A percentile compares a stretch with the other conserved stretches of the same genome.
Evolutionary conservation across 352 stramenopile genomes (phyloP).

Genomic region (Elongisporangium undulatum): DNA sequence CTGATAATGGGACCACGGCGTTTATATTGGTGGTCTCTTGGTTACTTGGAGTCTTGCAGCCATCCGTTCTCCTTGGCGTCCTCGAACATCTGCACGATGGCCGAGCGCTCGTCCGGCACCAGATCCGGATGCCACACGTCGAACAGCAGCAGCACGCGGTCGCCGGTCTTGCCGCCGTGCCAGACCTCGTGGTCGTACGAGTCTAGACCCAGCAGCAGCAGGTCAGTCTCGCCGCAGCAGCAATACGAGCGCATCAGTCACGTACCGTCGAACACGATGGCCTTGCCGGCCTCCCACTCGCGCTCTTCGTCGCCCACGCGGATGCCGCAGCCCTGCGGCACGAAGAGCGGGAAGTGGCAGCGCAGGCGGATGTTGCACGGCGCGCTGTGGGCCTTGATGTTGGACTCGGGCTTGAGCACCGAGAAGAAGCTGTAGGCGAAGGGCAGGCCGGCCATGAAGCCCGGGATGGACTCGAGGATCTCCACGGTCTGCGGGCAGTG

Average conservation of each 20-base stretch:
- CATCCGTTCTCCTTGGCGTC: constrained; percentile 71
- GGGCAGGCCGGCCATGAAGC: constrained; percentile 86
- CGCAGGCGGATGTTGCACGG: constrained; percentile 95
- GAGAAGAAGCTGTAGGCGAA: constrained; percentile 97
- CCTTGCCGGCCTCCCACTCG: constrained; percentile 75
- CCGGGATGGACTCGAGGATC: constrained; percentile 72
- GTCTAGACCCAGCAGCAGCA: constrained; percentile 22
- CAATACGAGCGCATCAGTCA: not conserved
- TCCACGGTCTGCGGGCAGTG: constrained; percentile 63
- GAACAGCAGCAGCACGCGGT: constrained; percentile 85
- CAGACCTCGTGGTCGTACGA: constrained; percentile 83
- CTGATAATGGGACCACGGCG: not conserved
- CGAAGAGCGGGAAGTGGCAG: constrained; percentile 93
- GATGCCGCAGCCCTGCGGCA: constrained; percentile 88
- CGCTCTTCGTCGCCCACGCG: constrained; percentile 85
- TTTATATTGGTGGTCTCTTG: not conserved
- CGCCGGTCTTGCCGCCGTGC: constrained; percentile 53
- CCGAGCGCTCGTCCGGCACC: constrained; percentile 44
- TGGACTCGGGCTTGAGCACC: constrained; percentile 87
- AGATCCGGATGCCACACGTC: constrained; percentile 79
- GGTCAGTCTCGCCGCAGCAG: not conserved
- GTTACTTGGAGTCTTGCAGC: constrained; percentile 53
- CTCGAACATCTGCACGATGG: constrained; percentile 67
- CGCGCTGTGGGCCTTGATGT: constrained; percentile 91
- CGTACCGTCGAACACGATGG: constrained; percentile 79